Base-by-base conservation (phyloP, 495 filamentous ascomycete species). In the Cryomyces minteri region DNA sequence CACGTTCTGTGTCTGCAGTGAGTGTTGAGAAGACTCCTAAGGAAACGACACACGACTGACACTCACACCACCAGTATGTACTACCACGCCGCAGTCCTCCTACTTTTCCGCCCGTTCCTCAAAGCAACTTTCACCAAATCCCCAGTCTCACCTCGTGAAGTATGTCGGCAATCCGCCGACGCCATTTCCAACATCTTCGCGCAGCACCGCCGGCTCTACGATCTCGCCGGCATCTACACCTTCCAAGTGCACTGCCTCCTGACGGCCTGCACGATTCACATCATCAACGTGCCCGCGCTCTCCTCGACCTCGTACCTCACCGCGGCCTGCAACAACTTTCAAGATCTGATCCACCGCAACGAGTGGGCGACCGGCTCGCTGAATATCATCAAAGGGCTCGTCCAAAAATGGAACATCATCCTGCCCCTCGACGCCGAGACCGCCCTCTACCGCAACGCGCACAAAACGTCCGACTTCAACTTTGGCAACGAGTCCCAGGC, bases 21-120 rank as follows among this genome's bases (percentile, higher is more conserved):
- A 51, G 48, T 39, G 12, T 33, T 30, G 11, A 8, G 12, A 31
- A 12, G 11, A 43, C 3, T 38, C 9, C 12, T 3, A 14, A 38
- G 9, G 34, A 9, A 2, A 14, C 34, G 12, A 38, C 18, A 38
- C 34, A 3, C 34, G 3, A 14, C 34, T 38, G 12, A 25, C 18
- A 25, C 9, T 38, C 34, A 38, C 28, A 41, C 28, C 12, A 9
- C 12, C 32, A 65, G 62, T 47, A 52, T 61, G 40, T 59, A 56
- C 38, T 66, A 60, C 37, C 58, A 63, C 38, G 51, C 50, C 30
- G 57, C 56, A 25, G 48, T 64, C 4, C 48, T 62, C 7, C 51
- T 57, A 41, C 60, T 66, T 34, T 66, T 63, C 48, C 60, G 62
- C 9, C 62, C 62, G 0, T 62, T 63, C 38, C 50, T 63, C 18